Evolutionary conservation across 495 filamentous ascomycete genomes (phyloP), one percentile per base, ranked within the genome.

Genomic region (Bryoglossum gracile): DNA sequence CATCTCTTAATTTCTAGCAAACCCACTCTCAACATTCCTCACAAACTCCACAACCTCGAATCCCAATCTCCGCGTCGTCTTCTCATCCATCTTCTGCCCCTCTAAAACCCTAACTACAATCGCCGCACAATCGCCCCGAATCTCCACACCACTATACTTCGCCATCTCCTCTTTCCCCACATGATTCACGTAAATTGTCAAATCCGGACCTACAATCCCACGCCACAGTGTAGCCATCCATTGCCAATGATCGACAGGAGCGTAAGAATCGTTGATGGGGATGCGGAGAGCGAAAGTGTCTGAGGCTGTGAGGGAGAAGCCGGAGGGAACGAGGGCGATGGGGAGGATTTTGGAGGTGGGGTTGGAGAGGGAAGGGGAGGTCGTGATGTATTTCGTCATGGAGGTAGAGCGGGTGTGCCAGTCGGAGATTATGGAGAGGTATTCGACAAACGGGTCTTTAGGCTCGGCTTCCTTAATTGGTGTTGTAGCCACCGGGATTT

Each of bases 201-300:
- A 71, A 66, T 98, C 92, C 0, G 90, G 78, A 0, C 87, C 89
- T 0, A 91, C 76, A 43, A 87, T 85, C 1, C 86, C 85, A 1
- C 90, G 82, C 91, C 91, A 98, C 2, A 95, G 74, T 42, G 86
- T 92, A 22, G 91, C 92, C 72, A 91, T 87, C 92, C 92, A 96
- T 65, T 95, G 89, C 92, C 92, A 98, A 62, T 98, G 92, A 59
- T 98, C 89, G 23, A 87, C 70, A 0, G 87, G 82, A 1, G 77
- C 76, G 61, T 94, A 95, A 2, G 78, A 70, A 55, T 95, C 90
- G 9, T 71, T 66, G 40, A 94, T 85, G 6, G 84, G 84, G 9
- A 90, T 78, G 13, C 72, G 67, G 42, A 73, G 76, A 0, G 89
- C 83, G 56, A 83, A 91, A 25, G 72, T 65, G 58, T 96, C 86